Conservation (phyloP, 345 rosid species). For the Salix arbutifolia region DNA sequence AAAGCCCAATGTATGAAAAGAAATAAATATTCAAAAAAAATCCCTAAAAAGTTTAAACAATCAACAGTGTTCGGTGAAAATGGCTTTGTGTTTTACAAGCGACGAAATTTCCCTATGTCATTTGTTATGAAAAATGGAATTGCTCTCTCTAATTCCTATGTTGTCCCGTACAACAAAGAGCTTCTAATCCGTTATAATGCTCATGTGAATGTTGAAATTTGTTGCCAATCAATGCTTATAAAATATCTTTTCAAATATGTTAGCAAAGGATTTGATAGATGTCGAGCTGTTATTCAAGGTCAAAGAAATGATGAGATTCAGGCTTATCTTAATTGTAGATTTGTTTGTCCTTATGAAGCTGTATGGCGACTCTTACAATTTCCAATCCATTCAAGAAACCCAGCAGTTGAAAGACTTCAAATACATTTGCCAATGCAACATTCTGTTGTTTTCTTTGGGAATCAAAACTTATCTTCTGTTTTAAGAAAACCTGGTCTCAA, state of each 20-base stretch:
- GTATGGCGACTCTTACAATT: not conserved
- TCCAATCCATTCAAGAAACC: not conserved
- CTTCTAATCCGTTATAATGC: not conserved
- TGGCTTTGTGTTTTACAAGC: not conserved
- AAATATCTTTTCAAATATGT: not conserved
- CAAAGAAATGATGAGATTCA: not conserved
- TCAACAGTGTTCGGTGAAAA: not conserved
- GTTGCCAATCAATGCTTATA: not conserved
- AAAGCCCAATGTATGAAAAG: not conserved
- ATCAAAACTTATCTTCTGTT: not conserved
- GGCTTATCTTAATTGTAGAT: not conserved
- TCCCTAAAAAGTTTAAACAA: not conserved
- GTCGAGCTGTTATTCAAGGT: not conserved
- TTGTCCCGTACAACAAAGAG: not conserved
- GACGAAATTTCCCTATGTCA: not conserved
- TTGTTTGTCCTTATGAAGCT: not conserved
- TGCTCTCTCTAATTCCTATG: not conserved
- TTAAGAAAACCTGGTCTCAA: not conserved
- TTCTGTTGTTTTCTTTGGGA: not conserved
- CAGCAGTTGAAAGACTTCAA: not conserved
- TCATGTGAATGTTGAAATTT: not conserved
- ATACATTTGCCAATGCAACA: not conserved
- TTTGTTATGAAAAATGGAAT: not conserved
- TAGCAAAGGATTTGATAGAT: not conserved
- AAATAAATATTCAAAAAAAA: not conserved